Evolutionary conservation across 768 basidiomycete genomes (phyloP).

Genomic region (Boletus huronensis): DNA sequence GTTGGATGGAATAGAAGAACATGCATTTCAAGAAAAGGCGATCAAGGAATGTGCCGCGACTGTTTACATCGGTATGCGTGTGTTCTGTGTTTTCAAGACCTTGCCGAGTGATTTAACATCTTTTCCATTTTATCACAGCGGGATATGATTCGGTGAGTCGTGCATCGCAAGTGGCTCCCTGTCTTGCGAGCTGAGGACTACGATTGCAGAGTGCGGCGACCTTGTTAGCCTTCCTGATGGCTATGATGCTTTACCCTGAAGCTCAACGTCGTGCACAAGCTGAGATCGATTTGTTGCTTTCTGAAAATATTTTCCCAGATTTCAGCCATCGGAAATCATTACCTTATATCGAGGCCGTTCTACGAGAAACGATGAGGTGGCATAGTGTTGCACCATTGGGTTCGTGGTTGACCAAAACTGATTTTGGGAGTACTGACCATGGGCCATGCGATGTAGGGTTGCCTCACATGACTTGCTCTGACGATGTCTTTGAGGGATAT

Average conservation of each 20-base stretch:
- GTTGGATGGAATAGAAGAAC: slow-evolving; percentile 15
- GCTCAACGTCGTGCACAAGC: slow-evolving; percentile 28
- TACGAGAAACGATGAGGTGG: slow-evolving; percentile 34
- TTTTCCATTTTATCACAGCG: slow-evolving; percentile 9
- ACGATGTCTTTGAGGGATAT: slow-evolving; percentile 46
- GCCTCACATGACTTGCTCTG: slow-evolving; percentile 29
- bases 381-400: slow-evolving; percentile 30
- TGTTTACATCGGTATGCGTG: slow-evolving; percentile 28
- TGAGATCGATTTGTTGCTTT: slow-evolving; percentile 27
- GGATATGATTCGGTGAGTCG: slow-evolving; percentile 27
- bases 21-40: slow-evolving; percentile 17
- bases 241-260: slow-evolving; percentile 32
- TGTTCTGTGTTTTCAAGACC: neutral
- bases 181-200: neutral
- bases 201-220: slow-evolving; percentile 22
- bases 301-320: slow-evolving; percentile 17
- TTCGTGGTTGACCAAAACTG: slow-evolving; percentile 1
- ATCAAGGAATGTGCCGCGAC: slow-evolving; percentile 30
- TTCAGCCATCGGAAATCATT: slow-evolving; percentile 25
- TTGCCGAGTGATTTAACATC: neutral
- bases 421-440: slow-evolving; percentile 5
- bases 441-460: slow-evolving; percentile 18
- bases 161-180: neutral
- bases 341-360: slow-evolving; percentile 29
- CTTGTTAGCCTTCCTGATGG: slow-evolving; percentile 24